Percentiles rank a stretch among this genome's conserved stretches.
Conservation (phyloP, 2,329 filamentous ascomycete species). For the Neonectria hederae region DNA sequence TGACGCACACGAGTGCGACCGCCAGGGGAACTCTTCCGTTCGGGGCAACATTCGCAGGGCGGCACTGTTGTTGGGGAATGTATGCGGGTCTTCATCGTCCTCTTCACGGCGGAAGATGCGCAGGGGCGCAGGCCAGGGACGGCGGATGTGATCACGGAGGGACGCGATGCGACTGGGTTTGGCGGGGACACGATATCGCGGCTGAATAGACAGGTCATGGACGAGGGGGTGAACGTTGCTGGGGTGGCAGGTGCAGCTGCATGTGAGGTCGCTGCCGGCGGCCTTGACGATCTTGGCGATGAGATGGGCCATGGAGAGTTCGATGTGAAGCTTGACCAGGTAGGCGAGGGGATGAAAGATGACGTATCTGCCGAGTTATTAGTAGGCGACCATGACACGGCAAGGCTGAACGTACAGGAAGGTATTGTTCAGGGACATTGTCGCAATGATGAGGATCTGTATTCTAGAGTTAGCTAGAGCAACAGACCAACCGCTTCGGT, state of each 20-base stretch:
- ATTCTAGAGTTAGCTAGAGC: constrained; percentile 1
- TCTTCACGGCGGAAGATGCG: background rate
- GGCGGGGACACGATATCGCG: constrained; percentile 2
- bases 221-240: background rate
- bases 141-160: background rate
- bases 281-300: constrained; percentile 42
- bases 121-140: background rate
- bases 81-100: background rate
- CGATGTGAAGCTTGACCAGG: constrained; percentile 42
- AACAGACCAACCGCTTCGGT: background rate
- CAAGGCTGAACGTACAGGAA: constrained; percentile 31
- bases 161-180: background rate
- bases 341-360: constrained; percentile 41
- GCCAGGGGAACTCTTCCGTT: constrained; percentile 4
- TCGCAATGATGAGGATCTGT: constrained; percentile 38
- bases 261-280: constrained; percentile 28
- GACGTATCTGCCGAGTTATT: constrained; percentile 29
- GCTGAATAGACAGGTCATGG: background rate
- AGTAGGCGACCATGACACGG: background rate
- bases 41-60: constrained; percentile 20
- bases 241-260: constrained; percentile 37
- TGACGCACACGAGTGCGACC: constrained; percentile 17
- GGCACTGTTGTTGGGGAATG: background rate
- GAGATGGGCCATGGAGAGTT: constrained; percentile 41
- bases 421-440: constrained; percentile 37